Evolutionary conservation across 495 filamentous ascomycete species (phyloP).

Genomic region (Tuber indicum): DNA sequence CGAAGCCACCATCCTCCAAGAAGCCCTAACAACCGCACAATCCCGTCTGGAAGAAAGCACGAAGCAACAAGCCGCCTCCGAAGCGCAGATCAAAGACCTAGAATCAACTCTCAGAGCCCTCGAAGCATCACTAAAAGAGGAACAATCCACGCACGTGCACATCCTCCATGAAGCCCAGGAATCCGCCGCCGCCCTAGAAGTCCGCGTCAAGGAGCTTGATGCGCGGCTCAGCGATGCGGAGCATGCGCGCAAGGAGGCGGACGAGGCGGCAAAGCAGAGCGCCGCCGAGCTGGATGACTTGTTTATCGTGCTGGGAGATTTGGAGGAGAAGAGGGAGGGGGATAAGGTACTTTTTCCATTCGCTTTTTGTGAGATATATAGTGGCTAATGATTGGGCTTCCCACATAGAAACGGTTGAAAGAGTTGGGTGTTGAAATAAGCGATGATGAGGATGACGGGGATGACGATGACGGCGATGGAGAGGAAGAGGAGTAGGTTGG

Average conservation of each 20-base stretch:
- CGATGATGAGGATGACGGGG: slow-evolving; percentile 70
- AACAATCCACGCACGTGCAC: slow-evolving; percentile 21
- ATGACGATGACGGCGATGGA: slow-evolving; percentile 57
- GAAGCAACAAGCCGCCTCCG: slow-evolving; percentile 7
- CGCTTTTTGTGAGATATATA: not conserved
- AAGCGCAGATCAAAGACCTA: not conserved
- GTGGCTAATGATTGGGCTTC: slow-evolving; percentile 38
- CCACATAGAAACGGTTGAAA: slow-evolving; percentile 60
- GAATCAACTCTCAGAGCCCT: slow-evolving; percentile 10
- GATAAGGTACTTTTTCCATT: slow-evolving; percentile 61
- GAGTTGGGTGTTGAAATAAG: slow-evolving; percentile 66
- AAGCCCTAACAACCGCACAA: slow-evolving; percentile 23
- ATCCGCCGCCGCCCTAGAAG: slow-evolving; percentile 34
- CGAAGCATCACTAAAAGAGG: slow-evolving; percentile 12
- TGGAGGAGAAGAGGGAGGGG: slow-evolving; percentile 73
- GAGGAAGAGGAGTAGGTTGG: slow-evolving; percentile 45
- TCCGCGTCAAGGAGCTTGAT: slow-evolving; percentile 14
- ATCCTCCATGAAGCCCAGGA: slow-evolving; percentile 29
- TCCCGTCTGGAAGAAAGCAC: slow-evolving; percentile 10
- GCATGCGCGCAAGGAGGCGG: slow-evolving; percentile 55
- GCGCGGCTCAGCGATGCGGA: slow-evolving; percentile 11
- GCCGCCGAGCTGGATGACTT: slow-evolving; percentile 79
- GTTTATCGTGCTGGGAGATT: slow-evolving; percentile 76
- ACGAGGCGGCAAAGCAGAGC: slow-evolving; percentile 60
- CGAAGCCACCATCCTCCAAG: not conserved